phyloP scores from a whole-genome alignment of 306 rosid genomes.

The Trifolium subterraneum region DNA sequence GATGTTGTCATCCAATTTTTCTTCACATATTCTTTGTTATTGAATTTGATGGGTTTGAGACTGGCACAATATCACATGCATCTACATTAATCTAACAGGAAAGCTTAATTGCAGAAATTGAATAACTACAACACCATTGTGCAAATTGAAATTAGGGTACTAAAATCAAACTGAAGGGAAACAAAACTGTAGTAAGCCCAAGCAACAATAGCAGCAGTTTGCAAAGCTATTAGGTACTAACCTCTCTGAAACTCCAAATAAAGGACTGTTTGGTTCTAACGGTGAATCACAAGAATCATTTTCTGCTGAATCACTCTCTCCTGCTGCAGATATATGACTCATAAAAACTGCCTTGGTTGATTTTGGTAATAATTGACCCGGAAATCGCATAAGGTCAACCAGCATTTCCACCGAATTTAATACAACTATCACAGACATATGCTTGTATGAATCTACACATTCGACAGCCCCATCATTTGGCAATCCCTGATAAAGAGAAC shows the following conservation, averaged over 20 bases:
- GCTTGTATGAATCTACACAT: conserved; percentile 83
- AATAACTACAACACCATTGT: conserved; percentile 22
- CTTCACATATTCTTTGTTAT: conserved; percentile 24
- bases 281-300: conserved; percentile 99
- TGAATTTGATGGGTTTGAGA: conserved; percentile 31
- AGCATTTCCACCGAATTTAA: conserved; percentile 85
- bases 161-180: conserved; percentile 22
- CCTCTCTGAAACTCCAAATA: conserved; percentile 89
- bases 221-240: conserved; percentile 66
- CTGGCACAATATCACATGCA: conserved; percentile 13
- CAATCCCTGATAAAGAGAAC: conserved; percentile 72
- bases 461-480: conserved; percentile 82
- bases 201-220: conserved; percentile 30
- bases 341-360: conserved; percentile 86
- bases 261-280: conserved; percentile 97
- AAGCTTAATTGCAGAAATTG: conserved; percentile 27
- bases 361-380: conserved; percentile 83
- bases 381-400: conserved; percentile 97
- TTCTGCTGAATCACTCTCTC: conserved; percentile 99
- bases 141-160: conserved; percentile 23
- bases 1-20: conserved; percentile 10
- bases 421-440: conserved; percentile 83
- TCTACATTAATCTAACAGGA: conserved; percentile 28
- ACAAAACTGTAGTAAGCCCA: conserved; percentile 29
- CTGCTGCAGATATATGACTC: conserved; percentile 94